These are phyloP conservation scores for Fragaria vesca DNA, from an alignment of 306 rosid genomes.

Conservation along the genomic window DNA sequence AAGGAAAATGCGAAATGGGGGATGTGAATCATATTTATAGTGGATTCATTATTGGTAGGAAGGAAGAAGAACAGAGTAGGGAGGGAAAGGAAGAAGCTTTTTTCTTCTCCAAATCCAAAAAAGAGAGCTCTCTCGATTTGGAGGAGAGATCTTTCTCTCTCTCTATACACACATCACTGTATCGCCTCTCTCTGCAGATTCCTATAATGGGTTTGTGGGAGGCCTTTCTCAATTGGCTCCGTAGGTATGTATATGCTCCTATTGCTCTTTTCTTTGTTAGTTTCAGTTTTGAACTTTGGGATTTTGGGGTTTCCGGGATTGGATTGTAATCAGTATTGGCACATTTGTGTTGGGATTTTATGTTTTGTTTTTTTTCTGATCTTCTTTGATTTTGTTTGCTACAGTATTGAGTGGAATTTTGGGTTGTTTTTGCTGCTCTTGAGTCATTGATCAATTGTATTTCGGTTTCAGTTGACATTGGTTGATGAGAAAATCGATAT, in stretches of 20 bases:
- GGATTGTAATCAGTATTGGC: background rate
- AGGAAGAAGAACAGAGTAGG: no score
- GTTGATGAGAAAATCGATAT: background rate
- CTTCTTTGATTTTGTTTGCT: background rate
- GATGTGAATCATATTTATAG: no score
- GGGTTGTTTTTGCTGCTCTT: background rate
- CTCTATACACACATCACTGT: background rate
- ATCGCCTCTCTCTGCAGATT: background rate
- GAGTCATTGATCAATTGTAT: background rate
- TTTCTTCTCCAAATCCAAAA: background rate
- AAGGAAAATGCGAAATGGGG: no score
- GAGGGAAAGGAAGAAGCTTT: no score
- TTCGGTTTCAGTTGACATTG: background rate
- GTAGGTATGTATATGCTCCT: conserved; percentile 52
- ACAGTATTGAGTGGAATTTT: background rate
- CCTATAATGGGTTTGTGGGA: conserved; percentile 76
- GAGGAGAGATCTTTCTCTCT: conserved; percentile 23
- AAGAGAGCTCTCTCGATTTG: conserved; percentile 19
- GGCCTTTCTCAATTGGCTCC: conserved; percentile 85
- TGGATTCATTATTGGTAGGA: no score
- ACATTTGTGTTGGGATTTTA: background rate
- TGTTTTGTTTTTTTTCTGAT: no score
- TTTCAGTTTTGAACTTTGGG: background rate
- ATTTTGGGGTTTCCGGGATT: background rate
- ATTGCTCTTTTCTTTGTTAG: background rate